Percentiles rank a stretch among this genome's conserved stretches.
Evolutionary conservation across 768 basidiomycete species (phyloP).

Genomic region (Leccinum aurantiacum): DNA sequence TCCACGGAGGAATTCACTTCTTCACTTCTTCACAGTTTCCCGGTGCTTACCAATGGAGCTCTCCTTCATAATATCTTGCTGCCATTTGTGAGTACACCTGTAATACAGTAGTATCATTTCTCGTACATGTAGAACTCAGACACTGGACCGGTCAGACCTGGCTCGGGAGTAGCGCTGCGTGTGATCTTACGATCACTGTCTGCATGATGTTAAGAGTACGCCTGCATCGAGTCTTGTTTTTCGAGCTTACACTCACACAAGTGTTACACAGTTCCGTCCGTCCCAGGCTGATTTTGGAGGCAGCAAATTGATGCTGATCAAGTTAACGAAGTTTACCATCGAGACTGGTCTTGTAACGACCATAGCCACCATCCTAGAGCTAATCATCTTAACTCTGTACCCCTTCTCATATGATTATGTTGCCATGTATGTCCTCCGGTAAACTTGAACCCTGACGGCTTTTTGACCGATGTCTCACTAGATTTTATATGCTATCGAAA

Average conservation of each 20-base stretch:
- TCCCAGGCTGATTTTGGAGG: not conserved
- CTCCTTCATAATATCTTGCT: too few species aligned
- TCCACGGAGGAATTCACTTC: too few species aligned
- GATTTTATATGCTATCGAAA: constrained; percentile 9
- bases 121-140: not conserved
- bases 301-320: not conserved
- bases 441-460: too few species aligned
- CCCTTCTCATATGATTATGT: constrained; percentile 1
- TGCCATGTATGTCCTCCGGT: constrained; percentile 6
- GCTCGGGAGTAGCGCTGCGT: not conserved
- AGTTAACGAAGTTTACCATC: constrained; percentile 14
- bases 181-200: not conserved
- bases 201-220: not conserved
- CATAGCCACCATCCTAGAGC: constrained; percentile 7
- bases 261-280: not conserved
- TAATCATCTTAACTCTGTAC: not conserved
- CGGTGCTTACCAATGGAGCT: too few species aligned
- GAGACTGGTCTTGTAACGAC: constrained; percentile 19
- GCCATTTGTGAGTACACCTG: constrained; percentile 3
- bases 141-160: not conserved
- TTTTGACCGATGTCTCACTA: not conserved
- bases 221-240: not conserved
- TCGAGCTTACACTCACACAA: not conserved
- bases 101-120: too few species aligned
- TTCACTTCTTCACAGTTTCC: too few species aligned